Evolutionary conservation across 768 basidiomycete species (phyloP).

Genomic region (Collybia sordida): DNA sequence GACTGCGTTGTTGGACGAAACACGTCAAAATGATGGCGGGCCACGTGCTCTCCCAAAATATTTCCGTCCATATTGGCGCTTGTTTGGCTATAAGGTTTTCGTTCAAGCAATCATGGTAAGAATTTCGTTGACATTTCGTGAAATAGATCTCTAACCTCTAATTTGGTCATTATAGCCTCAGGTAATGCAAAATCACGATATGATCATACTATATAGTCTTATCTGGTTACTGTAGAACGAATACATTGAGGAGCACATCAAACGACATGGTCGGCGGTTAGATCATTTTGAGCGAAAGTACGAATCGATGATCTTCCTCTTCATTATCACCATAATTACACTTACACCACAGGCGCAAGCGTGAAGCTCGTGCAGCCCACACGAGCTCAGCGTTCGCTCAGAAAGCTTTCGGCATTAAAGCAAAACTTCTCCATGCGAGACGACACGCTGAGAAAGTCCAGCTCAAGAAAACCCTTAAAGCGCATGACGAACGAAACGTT

Average conservation of each 20-base stretch:
- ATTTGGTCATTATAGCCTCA: slow-evolving; percentile 52
- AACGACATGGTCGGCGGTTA: slow-evolving; percentile 92
- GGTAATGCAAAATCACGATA: slow-evolving; percentile 34
- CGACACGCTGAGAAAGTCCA: slow-evolving; percentile 97
- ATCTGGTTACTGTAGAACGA: slow-evolving; percentile 67
- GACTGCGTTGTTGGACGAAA: not conserved
- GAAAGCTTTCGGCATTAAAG: slow-evolving; percentile 94
- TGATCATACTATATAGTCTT: not conserved
- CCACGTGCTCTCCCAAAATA: slow-evolving; percentile 29
- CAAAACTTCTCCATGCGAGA: slow-evolving; percentile 96
- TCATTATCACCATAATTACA: slow-evolving; percentile 1
- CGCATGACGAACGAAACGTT: slow-evolving; percentile 97
- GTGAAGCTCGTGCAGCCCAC: slow-evolving; percentile 76
- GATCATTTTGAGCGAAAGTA: slow-evolving; percentile 96
- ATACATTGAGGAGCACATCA: slow-evolving; percentile 99
- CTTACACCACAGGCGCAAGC: slow-evolving; percentile 62
- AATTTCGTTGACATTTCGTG: slow-evolving; percentile 1
- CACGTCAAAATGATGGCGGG: slow-evolving; percentile 2
- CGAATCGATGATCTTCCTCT: slow-evolving; percentile 24
- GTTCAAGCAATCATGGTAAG: slow-evolving; percentile 42
- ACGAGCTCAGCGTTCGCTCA: slow-evolving; percentile 82
- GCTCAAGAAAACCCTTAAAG: slow-evolving; percentile 99
- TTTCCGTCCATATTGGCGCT: slow-evolving; percentile 18
- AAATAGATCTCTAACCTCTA: slow-evolving; percentile 10
- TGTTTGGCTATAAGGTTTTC: slow-evolving; percentile 28